Conservation (phyloP, 495 filamentous ascomycete species). For the Endocarpon pusillum region DNA sequence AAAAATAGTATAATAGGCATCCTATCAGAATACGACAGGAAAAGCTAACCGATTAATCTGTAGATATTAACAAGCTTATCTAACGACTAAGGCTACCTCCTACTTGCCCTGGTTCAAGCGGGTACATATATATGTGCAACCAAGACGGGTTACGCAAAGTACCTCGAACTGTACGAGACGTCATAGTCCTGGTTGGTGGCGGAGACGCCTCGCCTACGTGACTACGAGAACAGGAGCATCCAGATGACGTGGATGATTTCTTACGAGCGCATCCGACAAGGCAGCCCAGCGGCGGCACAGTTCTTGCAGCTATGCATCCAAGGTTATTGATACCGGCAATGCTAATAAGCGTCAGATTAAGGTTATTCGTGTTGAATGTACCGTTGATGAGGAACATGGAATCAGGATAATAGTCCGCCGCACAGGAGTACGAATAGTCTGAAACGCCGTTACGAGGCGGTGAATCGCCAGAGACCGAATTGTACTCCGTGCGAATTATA, state of each 20-base stretch:
- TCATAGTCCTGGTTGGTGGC: conserved; percentile 15
- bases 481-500: no score
- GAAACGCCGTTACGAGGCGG: no score
- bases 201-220: background rate
- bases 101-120: conserved; percentile 18
- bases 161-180: conserved; percentile 18
- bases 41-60: no score
- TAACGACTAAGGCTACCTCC: conserved; percentile 15
- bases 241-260: conserved; percentile 16
- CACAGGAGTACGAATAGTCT: no score
- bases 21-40: no score
- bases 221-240: conserved; percentile 4
- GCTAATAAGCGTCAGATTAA: no score
- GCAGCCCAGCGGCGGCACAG: conserved; percentile 14
- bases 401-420: no score
- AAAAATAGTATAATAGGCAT: no score
- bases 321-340: no score
- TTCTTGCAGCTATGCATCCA: conserved; percentile 19
- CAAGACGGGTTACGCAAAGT: conserved; percentile 6
- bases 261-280: conserved; percentile 12
- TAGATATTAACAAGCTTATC: background rate
- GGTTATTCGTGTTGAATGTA: no score
- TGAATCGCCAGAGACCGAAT: no score
- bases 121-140: conserved; percentile 15
- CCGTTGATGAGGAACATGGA: no score